Evolutionary conservation across 164 flowering plant genomes (phyloP).

Genomic region (Protea cynaroides): DNA sequence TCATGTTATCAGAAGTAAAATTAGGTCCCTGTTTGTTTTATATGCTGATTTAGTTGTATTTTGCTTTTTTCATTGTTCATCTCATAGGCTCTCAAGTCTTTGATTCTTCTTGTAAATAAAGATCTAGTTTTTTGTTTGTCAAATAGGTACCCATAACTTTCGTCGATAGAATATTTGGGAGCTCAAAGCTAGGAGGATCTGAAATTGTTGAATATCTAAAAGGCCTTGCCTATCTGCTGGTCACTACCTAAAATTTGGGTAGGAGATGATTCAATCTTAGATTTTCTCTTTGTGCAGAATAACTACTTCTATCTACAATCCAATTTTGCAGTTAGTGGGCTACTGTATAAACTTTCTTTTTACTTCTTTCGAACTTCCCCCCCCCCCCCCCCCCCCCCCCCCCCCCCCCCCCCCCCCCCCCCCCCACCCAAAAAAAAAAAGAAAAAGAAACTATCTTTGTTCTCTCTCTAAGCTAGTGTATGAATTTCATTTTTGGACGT

Average conservation of each 20-base stretch:
- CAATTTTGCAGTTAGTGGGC: too few species aligned
- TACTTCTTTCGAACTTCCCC: too few species aligned
- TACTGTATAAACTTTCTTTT: too few species aligned
- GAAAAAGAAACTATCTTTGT: too few species aligned
- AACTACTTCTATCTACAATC: too few species aligned
- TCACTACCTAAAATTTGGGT: constrained; percentile 46
- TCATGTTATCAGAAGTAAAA: too few species aligned
- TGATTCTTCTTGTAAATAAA: background rate
- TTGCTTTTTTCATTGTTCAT: background rate
- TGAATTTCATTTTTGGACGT: too few species aligned
- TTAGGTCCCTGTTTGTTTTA: background rate
- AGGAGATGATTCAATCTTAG: background rate
- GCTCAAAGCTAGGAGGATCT: constrained; percentile 97
- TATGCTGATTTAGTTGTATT: background rate
- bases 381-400: too few species aligned
- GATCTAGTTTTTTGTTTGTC: constrained; percentile 1
- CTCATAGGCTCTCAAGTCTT: background rate
- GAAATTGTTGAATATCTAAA: constrained; percentile 95
- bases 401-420: too few species aligned
- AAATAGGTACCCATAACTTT: constrained; percentile 90
- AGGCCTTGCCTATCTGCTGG: constrained; percentile 76
- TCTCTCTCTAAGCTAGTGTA: too few species aligned
- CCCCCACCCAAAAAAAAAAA: too few species aligned
- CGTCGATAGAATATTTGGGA: constrained; percentile 93
- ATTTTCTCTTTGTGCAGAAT: too few species aligned